Conservation (phyloP, 169 alveolate genomes). For the Cryptosporidium viatorum region DNA sequence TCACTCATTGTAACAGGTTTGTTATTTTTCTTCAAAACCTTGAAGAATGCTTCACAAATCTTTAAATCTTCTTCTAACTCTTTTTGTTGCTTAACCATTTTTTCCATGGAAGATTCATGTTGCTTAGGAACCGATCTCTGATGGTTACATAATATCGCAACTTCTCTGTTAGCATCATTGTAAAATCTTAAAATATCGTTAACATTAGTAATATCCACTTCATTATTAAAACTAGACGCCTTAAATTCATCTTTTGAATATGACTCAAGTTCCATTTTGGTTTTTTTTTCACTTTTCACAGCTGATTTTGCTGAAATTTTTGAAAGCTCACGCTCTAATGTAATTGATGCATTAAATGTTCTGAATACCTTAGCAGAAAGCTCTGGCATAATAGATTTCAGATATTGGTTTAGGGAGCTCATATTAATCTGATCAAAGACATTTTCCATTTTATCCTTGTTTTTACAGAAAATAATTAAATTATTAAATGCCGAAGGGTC, state of each 20-base stretch:
- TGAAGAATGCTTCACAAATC: conserved; percentile 85
- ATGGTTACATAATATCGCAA: conserved; percentile 98
- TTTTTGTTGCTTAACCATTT: conserved; percentile 88
- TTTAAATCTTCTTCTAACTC: conserved; percentile 87
- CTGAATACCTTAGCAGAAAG: conserved; percentile 99
- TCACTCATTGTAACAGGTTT: conserved; percentile 76
- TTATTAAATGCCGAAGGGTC: conserved; percentile 88
- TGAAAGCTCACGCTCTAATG: conserved; percentile 92
- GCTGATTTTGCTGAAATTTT: conserved; percentile 76
- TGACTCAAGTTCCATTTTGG: neutral
- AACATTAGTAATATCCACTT: conserved; percentile 83
- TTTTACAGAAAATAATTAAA: conserved; percentile 84
- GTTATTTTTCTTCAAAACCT: conserved; percentile 84
- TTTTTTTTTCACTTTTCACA: conserved; percentile 4
- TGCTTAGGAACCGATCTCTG: conserved; percentile 93
- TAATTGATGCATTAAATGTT: conserved; percentile 98
- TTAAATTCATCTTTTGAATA: conserved; percentile 6
- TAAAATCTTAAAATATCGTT: conserved; percentile 92
- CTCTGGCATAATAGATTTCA: conserved; percentile 96
- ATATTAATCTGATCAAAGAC: conserved; percentile 90
- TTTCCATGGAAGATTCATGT: conserved; percentile 93
- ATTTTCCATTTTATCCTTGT: conserved; percentile 91
- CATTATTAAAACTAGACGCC: conserved; percentile 7
- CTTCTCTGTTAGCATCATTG: conserved; percentile 97
- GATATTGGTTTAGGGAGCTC: conserved; percentile 91